phyloP scores from a whole-genome alignment of 2,329 filamentous ascomycete genomes.

The Trichoderma lentiforme region DNA sequence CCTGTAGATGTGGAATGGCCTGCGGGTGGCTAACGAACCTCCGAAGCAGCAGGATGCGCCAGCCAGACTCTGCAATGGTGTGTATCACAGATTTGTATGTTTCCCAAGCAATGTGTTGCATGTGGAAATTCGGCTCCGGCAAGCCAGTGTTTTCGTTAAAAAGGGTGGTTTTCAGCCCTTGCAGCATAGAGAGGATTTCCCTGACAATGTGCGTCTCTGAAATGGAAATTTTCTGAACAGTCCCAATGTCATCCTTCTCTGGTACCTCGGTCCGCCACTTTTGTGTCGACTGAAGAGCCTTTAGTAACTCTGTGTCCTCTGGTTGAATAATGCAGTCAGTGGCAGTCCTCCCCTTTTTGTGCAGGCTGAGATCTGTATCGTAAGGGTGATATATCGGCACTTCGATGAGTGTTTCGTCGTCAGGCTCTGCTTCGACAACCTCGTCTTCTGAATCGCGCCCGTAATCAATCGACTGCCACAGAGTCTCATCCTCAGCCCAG shows the following conservation, averaged over 20 bases:
- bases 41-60: conserved; percentile 45
- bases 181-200: conserved; percentile 82
- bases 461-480: conserved; percentile 72
- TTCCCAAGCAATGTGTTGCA: conserved; percentile 48
- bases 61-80: conserved; percentile 46
- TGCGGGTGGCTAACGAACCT: conserved; percentile 43
- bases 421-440: conserved; percentile 33
- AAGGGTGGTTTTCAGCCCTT: conserved; percentile 70
- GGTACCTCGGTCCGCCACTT: conserved; percentile 35
- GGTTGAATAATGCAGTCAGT: conserved; percentile 35
- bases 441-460: conserved; percentile 61
- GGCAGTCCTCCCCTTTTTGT: conserved; percentile 25
- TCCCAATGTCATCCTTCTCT: conserved; percentile 34
- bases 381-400: conserved; percentile 32
- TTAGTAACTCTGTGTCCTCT: conserved; percentile 32
- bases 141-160: conserved; percentile 49
- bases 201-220: conserved; percentile 71
- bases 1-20: conserved; percentile 61
- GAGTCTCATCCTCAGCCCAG: conserved; percentile 60
- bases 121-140: conserved; percentile 42
- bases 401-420: conserved; percentile 36
- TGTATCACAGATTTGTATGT: conserved; percentile 47
- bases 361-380: conserved; percentile 21
- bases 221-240: conserved; percentile 45
- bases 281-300: conserved; percentile 33